Percentiles rank a stretch among this genome's conserved stretches.
Conservation (phyloP, 305 asterid species). For the Andrographis paniculata region DNA sequence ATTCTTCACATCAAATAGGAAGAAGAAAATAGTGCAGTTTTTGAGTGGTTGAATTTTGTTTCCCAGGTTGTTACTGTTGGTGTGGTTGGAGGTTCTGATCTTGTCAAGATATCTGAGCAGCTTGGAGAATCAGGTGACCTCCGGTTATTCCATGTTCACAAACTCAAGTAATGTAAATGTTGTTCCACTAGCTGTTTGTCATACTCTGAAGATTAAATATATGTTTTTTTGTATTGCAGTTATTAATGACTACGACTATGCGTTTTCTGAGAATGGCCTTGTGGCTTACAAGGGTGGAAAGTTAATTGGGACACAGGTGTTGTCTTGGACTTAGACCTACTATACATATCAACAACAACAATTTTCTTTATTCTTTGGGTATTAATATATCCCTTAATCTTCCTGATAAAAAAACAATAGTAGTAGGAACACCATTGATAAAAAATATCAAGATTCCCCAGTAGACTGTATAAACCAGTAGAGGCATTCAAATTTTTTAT, state of each 20-base stretch:
- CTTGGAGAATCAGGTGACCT: constrained; percentile 69
- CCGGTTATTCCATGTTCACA: constrained; percentile 3
- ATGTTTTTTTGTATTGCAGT: constrained; percentile 37
- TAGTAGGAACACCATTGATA: constrained; percentile 2
- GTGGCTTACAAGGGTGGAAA: constrained; percentile 77
- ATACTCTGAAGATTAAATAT: constrained; percentile 12
- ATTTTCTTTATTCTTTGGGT: too few relatives aligned
- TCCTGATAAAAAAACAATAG: too few relatives aligned
- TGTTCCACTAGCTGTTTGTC: constrained; percentile 6
- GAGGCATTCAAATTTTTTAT: neutral
- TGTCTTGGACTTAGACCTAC: constrained; percentile 6
- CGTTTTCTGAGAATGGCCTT: constrained; percentile 92
- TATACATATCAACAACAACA: constrained; percentile 2
- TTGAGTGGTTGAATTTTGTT: constrained; percentile 15
- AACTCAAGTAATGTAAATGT: constrained; percentile 9
- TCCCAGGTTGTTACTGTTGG: constrained; percentile 76
- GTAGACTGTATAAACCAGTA: neutral
- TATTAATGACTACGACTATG: constrained; percentile 64
- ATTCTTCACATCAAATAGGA: neutral
- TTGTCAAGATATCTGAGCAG: constrained; percentile 92
- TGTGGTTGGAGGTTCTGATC: constrained; percentile 98
- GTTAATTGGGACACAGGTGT: constrained; percentile 76
- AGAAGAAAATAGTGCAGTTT: neutral
- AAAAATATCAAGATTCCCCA: constrained; percentile 5
- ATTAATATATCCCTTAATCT: too few relatives aligned